These are phyloP conservation scores for Trypanosoma melophagium DNA, from an alignment of 208 protist species.

Conservation along the genomic window DNA sequence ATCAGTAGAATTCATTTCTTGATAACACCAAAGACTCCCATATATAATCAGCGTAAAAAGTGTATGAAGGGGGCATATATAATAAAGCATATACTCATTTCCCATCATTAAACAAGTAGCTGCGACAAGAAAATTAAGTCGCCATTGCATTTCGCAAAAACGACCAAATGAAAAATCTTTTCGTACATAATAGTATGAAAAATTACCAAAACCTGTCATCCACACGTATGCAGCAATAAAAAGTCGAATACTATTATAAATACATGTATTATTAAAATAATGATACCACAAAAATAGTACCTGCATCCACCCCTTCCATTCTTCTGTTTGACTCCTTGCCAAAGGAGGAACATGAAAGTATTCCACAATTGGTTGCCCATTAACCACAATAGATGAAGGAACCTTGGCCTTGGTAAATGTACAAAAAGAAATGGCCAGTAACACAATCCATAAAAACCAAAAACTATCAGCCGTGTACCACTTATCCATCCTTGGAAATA, in stretches of 20 bases:
- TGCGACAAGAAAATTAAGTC: constrained; percentile 83
- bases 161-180: constrained; percentile 62
- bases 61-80: constrained; percentile 90
- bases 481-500: constrained; percentile 28
- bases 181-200: constrained; percentile 81
- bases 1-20: constrained; percentile 29
- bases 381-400: constrained; percentile 3
- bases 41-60: constrained; percentile 79
- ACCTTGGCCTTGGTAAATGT: constrained; percentile 26
- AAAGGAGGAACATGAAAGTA: constrained; percentile 35
- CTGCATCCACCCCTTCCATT: constrained; percentile 93
- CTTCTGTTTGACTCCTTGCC: constrained; percentile 84
- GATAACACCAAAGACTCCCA: constrained; percentile 30
- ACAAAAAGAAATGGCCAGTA: constrained; percentile 24
- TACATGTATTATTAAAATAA: constrained; percentile 74
- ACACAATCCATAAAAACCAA: constrained; percentile 28
- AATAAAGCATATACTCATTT: constrained; percentile 91
- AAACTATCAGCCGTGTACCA: constrained; percentile 33
- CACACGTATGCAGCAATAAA: constrained; percentile 90
- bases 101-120: constrained; percentile 52
- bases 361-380: not conserved
- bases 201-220: constrained; percentile 92
- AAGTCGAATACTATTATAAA: constrained; percentile 84
- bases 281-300: constrained; percentile 87
- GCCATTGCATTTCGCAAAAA: constrained; percentile 65